Base-by-base conservation (phyloP, 495 filamentous ascomycete genomes). In the Neurospora sublineolata region DNA sequence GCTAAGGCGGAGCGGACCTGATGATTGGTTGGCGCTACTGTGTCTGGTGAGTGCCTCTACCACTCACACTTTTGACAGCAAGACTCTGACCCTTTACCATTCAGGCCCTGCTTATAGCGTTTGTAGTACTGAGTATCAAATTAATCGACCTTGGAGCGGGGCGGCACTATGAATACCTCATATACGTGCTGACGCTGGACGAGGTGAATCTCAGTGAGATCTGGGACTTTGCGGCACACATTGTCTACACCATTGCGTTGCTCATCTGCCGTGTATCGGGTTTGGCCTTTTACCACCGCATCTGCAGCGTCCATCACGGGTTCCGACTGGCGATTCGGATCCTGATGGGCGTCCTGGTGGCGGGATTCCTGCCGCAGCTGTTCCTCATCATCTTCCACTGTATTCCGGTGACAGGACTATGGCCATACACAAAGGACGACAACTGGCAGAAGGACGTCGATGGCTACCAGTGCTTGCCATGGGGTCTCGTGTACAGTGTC, bases 311-410 rank as follows among this genome's bases (percentile, higher is more conserved):
- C 18, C 74, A 79, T 37, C 70, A 74, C 72, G 79, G 78, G 30
- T 73, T 85, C 3, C 75, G 75, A 36, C 39, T 78, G n/a, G 73
- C 76, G 67, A 82, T 84, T 72, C 73, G 77, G 33, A 64, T 78
- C 37, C 80, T 81, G 9, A 76, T 72, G 3, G 78, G 73, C 9
- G 67, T 79, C 80, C 74, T 85, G 37, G 71, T 79, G 68, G 77
- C 73, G 67, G 81, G 80, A 1, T 83, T 77, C 64, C 76, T 84
- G 8, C 79, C 81, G 9, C 83, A 84, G 68, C 71, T 84, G 37
- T 81, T 83, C 69, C 78, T 84, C 12, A 72, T 84, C 68, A 79
- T 84, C 70, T 83, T 84, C 75, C 83, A 84, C 71, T 84, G 83
- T 70, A 69, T 67, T 1, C 83, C 83, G 0, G 81, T 84, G 3